Conservation (phyloP, 106 monocot genomes). For the Dendrobium catenatum region DNA sequence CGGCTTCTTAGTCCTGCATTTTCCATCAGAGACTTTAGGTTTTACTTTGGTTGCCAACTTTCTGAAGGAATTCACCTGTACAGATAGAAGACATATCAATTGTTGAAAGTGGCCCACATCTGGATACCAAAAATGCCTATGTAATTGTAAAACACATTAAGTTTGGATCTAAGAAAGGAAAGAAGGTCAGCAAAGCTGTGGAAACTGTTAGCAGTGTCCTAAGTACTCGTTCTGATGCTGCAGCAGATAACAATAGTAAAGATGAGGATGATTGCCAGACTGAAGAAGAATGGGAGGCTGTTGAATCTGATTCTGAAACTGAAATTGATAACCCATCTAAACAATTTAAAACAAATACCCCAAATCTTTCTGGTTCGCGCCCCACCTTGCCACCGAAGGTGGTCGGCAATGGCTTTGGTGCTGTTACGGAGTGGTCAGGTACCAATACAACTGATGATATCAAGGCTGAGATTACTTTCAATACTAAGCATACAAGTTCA, state of each 20-base stretch:
- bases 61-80: neutral
- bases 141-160: slow-evolving; percentile 57
- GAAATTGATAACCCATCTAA: slow-evolving; percentile 14
- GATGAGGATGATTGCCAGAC: slow-evolving; percentile 7
- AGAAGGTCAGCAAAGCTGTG: slow-evolving; percentile 40
- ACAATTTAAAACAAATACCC: neutral
- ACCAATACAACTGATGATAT: neutral
- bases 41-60: neutral
- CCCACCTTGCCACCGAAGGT: neutral
- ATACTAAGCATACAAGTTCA: no score
- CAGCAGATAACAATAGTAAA: slow-evolving; percentile 6
- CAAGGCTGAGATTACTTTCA: neutral
- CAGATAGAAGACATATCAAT: slow-evolving; percentile 66
- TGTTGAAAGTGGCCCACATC: slow-evolving; percentile 74
- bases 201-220: slow-evolving; percentile 19
- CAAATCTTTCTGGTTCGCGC: neutral
- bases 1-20: no score
- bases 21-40: neutral
- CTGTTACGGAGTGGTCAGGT: no score
- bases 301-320: slow-evolving; percentile 27
- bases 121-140: slow-evolving; percentile 52
- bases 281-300: slow-evolving; percentile 22
- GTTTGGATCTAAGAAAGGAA: slow-evolving; percentile 54
- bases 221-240: slow-evolving; percentile 5
- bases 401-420: neutral